These are phyloP conservation scores for Thelephora aurantiotincta DNA, from an alignment of 768 basidiomycete genomes.

Conservation along the genomic window DNA sequence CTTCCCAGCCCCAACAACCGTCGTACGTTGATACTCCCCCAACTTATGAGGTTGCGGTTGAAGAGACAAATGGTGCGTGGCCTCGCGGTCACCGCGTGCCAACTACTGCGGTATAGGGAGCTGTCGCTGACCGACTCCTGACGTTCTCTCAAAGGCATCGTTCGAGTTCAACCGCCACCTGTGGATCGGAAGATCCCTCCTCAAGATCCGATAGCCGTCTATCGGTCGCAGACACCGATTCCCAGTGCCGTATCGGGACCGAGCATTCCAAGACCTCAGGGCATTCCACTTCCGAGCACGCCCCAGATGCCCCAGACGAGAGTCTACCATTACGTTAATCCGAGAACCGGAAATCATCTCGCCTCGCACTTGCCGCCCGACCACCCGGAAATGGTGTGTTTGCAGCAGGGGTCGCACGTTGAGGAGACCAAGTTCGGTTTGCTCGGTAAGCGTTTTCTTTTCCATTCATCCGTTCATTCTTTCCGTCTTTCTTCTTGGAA, in stretches of 20 bases:
- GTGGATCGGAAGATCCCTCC: slow-evolving; percentile 11
- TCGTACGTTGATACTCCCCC: slow-evolving; percentile 14
- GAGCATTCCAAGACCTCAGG: slow-evolving; percentile 2
- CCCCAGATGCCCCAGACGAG: slow-evolving; percentile 28
- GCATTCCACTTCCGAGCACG: slow-evolving; percentile 12
- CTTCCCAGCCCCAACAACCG: slow-evolving; percentile 1
- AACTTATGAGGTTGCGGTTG: slow-evolving; percentile 15
- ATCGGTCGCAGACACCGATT: background rate
- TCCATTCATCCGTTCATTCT: background rate
- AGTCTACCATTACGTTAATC: slow-evolving; percentile 59
- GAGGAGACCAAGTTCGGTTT: slow-evolving; percentile 51
- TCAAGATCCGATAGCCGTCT: slow-evolving; percentile 1
- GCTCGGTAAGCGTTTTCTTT: slow-evolving; percentile 36
- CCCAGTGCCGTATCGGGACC: background rate
- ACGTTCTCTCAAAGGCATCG: background rate
- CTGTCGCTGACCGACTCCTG: no score
- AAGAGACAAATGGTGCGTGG: slow-evolving; percentile 6
- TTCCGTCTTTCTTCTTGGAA: background rate
- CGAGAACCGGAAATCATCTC: slow-evolving; percentile 25
- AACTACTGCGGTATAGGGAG: no score
- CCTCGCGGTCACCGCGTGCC: no score
- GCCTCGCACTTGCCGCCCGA: slow-evolving; percentile 57
- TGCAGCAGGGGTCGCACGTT: slow-evolving; percentile 64
- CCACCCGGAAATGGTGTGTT: slow-evolving; percentile 75
- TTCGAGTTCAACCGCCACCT: slow-evolving; percentile 6